Evolutionary conservation across 371 early-diverging fungal species (phyloP), one percentile per base, ranked within the genome.

Genomic region (Syncephalastrum sp.): DNA sequence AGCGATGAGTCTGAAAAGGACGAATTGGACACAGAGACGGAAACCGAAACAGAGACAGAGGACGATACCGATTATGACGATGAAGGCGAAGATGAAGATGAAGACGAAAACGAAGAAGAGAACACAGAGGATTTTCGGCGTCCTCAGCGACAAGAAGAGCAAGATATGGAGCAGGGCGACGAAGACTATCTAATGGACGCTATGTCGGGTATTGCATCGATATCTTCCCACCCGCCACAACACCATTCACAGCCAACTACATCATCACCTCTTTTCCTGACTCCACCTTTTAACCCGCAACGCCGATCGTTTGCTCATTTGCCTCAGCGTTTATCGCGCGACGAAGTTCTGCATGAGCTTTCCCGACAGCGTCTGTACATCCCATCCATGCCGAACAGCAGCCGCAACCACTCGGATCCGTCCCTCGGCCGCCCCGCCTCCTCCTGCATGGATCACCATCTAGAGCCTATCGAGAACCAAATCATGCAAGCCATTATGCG

Each of bases 401-500:
- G 38, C 38, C 38, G 38, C 38, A 33, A 33, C 12, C 12, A 29
- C 42, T 17, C 14, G 4, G 41, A 17, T 16, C 25, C 59, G 12
- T 4, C 25, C 53, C 16, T 19, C 16, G 24, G 49, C 6, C 29
- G 23, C 42, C 29, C 25, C 42, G 4, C 57, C 33, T 19, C 47
- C 47, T 10, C 47, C 47, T 10, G 23, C 50, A 16, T 50, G 38
- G 38, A 33, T 33, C 38, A 33, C 10, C 38, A 33, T 27, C 48
- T 42, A 12, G 48, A 46, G 45, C 54, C 60, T 25, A 50, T 60
- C 19, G 55, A 60, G 15, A 54, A 25, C 7, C 50, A 60, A 33
- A 47, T 60, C 33, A 50, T 50, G 50, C 49, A 54, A n/a, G 60
- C 55, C 25, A 50, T 60, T 23, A 6, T 47, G 24, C 52, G 53